These are phyloP conservation scores for Hyparrhenia diplandra DNA, from an alignment of 176 grass and related monocot genomes.

Conservation along the genomic window DNA sequence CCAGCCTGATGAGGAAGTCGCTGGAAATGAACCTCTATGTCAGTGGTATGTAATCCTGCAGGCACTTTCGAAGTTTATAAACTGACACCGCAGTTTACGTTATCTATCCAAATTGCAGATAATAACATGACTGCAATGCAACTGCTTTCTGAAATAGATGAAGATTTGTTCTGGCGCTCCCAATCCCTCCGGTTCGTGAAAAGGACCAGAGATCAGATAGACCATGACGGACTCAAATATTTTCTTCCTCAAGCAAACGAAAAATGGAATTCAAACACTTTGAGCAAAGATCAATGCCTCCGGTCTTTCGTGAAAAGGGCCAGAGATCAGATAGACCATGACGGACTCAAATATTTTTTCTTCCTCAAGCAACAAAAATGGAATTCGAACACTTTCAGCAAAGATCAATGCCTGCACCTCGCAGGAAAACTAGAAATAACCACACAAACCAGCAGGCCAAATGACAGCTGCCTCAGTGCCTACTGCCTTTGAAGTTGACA, in stretches of 20 bases:
- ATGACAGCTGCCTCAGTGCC: not conserved
- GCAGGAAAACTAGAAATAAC: not conserved
- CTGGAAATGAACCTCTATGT: not conserved
- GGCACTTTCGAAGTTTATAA: not conserved
- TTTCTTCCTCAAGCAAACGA: not conserved
- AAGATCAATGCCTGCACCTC: not conserved
- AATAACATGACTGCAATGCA: not conserved
- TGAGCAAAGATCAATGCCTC: not conserved
- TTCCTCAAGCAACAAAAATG: not conserved
- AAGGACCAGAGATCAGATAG: not conserved
- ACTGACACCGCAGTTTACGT: not conserved
- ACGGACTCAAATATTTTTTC: not conserved
- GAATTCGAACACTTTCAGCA: not conserved
- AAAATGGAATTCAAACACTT: not conserved
- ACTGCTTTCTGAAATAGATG: not conserved
- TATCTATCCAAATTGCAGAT: not conserved
- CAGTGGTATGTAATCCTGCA: not conserved
- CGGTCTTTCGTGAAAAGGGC: too few relatives aligned
- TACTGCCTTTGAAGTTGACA: not conserved
- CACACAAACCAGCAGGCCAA: not conserved
- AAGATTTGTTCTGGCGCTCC: not conserved
- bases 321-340: not conserved
- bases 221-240: not conserved
- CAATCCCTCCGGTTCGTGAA: not conserved
- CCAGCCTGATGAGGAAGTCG: not conserved